phyloP scores from a whole-genome alignment of 768 basidiomycete species.

The Boletus coccyginus region DNA sequence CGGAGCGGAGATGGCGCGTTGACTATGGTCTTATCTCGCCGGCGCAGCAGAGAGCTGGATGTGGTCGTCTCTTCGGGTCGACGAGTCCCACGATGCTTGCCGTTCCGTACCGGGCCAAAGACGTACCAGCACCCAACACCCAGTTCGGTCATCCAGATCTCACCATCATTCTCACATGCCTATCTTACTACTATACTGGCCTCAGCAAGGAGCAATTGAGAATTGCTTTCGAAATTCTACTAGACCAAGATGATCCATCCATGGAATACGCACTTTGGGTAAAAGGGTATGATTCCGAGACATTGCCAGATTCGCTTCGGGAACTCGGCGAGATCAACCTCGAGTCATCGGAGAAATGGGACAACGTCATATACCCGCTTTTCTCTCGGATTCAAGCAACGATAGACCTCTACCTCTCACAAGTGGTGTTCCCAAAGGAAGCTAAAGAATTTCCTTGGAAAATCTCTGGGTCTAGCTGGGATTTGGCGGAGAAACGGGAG shows the following conservation, averaged over 20 bases:
- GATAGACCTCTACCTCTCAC: background rate
- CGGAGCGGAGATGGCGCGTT: conserved; percentile 33
- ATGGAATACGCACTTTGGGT: conserved; percentile 1
- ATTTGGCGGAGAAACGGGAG: conserved; percentile 28
- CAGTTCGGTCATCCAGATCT: conserved; percentile 39
- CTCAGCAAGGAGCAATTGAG: conserved; percentile 1
- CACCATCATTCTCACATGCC: background rate
- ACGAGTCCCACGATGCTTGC: conserved; percentile 12
- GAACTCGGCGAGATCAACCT: background rate
- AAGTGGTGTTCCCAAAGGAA: conserved; percentile 34
- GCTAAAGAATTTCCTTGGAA: conserved; percentile 32
- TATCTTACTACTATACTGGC: conserved; percentile 12
- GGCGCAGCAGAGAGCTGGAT: no score
- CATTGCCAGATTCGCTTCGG: background rate
- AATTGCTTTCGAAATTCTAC: background rate
- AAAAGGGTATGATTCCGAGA: background rate
- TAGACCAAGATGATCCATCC: conserved; percentile 1
- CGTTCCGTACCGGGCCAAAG: conserved; percentile 36
- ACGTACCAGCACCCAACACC: conserved; percentile 28
- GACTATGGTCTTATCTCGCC: conserved; percentile 26
- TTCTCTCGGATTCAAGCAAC: conserved; percentile 1
- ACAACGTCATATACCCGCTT: background rate
- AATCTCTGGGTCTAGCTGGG: conserved; percentile 32
- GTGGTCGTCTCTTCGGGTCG: no score
- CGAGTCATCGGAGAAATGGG: conserved; percentile 9